Base-by-base conservation (phyloP, 1,284 basidiomycete species). In the Prillingera fragicola region DNA sequence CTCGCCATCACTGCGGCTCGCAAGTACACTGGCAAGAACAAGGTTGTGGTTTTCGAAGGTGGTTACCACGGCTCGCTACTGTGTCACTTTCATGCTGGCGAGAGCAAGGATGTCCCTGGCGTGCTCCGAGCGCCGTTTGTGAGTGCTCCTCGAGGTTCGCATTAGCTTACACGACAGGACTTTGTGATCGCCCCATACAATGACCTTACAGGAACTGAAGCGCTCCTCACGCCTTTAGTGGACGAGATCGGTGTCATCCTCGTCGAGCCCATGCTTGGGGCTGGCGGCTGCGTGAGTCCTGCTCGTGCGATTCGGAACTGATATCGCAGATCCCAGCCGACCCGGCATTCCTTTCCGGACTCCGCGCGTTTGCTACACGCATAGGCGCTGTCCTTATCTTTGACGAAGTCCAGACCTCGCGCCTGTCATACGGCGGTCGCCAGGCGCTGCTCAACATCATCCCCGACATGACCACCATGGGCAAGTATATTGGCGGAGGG, bases 221-320 rank as follows among this genome's bases (percentile, higher is more conserved):
- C 46, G 0, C 57, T 70, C 4, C 59, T 76, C 26, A 63, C 64
- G 19, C 61, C 39, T 1, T 17, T 46, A 22, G 38, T 27, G 14
- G 27, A 69, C 2, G 70, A 71, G 21, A 70, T 73, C 2, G 75
- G 73, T 13, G 74, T 68, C 17, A 74, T 76, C 38, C 70, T 77
- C 33, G 63, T 76, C 4, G 75, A 77, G 60, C 75, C 75, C 6
- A 72, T 77, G 40, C 64, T 74, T 54, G 75, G 74, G 26, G 74
- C 75, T 34, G 56, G 55, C 6, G 55, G 55, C n/a, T 55, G 54
- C 39, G 53, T 58, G 24, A 42, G 52, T 45, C 19, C 8, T 2
- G 39, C 15, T 28, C 17, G 3, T 12, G 18, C 10, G 9, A 5
- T 19, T 6, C 9, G 8, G 12, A n/a, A 19, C 33, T 37, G 27